phyloP scores from a whole-genome alignment of 768 basidiomycete species.

The Pholiota molesta region DNA sequence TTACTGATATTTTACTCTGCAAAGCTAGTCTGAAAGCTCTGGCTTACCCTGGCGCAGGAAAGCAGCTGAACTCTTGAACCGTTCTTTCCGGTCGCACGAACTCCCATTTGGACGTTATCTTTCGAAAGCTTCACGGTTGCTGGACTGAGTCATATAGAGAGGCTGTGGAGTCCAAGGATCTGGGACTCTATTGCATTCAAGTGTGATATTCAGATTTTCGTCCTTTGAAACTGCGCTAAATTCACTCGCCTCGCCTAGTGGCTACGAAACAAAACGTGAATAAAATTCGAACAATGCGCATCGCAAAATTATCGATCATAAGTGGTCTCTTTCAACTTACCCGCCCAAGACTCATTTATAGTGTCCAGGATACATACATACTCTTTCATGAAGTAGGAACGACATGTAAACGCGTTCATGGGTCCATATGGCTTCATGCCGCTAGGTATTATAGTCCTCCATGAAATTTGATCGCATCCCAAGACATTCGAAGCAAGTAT shows the following conservation, averaged over 20 bases:
- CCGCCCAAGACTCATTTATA: not conserved
- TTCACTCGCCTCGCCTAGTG: not conserved
- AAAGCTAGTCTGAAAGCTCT: not conserved
- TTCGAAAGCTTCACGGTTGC: constrained; percentile 48
- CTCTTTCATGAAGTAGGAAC: not conserved
- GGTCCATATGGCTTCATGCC: not conserved
- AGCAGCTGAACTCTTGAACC: constrained; percentile 53
- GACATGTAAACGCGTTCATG: not conserved
- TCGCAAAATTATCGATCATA: not conserved
- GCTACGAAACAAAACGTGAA: not conserved
- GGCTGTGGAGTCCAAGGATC: too few relatives aligned
- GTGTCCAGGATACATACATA: not conserved
- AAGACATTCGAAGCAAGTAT: not conserved
- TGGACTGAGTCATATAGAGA: too few relatives aligned
- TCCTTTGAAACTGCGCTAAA: not conserved
- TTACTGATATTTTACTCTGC: not conserved
- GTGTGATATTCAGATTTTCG: not conserved
- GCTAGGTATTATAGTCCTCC: not conserved
- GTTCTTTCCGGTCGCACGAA: constrained; percentile 52
- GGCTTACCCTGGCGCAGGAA: constrained; percentile 29
- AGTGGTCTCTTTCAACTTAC: not conserved
- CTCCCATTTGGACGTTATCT: constrained; percentile 55
- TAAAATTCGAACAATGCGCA: not conserved
- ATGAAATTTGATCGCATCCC: not conserved
- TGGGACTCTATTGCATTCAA: too few relatives aligned